These are phyloP conservation scores for Hymenoscyphus albidus DNA, from an alignment of 2,329 filamentous ascomycete species.

Conservation along the genomic window DNA sequence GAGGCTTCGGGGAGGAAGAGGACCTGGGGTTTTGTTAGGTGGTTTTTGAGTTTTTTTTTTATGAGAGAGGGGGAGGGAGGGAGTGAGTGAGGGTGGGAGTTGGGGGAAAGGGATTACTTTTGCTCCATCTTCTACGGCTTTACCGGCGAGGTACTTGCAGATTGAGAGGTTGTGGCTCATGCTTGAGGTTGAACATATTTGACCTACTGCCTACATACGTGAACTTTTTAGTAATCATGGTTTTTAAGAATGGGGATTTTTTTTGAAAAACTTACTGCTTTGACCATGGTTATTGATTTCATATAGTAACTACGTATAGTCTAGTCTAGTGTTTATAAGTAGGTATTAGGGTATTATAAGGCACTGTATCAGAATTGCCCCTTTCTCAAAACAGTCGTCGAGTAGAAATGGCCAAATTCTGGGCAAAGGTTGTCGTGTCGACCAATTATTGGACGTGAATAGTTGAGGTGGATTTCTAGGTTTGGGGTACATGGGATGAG, in stretches of 20 bases:
- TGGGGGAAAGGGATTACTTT: slow-evolving; percentile 50
- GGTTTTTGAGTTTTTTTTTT: neutral
- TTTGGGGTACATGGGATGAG: neutral
- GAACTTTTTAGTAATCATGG: slow-evolving; percentile 16
- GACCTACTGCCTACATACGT: slow-evolving; percentile 68
- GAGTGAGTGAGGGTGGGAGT: neutral
- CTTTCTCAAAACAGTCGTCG: neutral
- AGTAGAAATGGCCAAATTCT: neutral
- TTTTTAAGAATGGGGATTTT: neutral
- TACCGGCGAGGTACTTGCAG: slow-evolving; percentile 67
- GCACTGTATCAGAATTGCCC: neutral
- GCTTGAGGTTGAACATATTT: slow-evolving; percentile 80
- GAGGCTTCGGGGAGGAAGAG: slow-evolving; percentile 86
- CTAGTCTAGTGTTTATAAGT: no score
- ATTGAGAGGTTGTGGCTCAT: slow-evolving; percentile 76
- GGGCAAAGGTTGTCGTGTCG: neutral
- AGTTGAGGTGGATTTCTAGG: slow-evolving; percentile 1
- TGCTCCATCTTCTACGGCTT: slow-evolving; percentile 71
- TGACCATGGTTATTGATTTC: slow-evolving; percentile 27
- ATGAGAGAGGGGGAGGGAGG: no score
- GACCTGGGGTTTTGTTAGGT: slow-evolving; percentile 44
- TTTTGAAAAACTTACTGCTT: slow-evolving; percentile 28
- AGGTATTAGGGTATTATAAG: neutral
- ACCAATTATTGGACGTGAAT: neutral
- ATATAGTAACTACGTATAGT: neutral